Evolutionary conservation across 2,329 filamentous ascomycete species (phyloP).

Genomic region (Dactylellina haptotyla): DNA sequence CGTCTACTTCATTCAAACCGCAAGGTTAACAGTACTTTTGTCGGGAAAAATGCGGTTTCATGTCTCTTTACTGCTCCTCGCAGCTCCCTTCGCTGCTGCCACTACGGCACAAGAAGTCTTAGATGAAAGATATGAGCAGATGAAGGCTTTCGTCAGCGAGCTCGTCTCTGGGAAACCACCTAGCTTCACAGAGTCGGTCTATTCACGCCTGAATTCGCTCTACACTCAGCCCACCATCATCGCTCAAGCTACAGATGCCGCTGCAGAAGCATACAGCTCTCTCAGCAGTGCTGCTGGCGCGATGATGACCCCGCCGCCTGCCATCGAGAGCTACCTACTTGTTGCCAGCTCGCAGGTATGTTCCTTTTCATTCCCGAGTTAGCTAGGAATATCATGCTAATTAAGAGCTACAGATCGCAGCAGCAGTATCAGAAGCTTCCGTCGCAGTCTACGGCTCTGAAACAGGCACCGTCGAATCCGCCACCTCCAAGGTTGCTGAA

Average conservation of each 20-base stretch:
- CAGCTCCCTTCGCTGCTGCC: slow-evolving; percentile 37
- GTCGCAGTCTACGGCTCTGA: slow-evolving; percentile 67
- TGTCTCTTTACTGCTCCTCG: slow-evolving; percentile 27
- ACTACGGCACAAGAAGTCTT: slow-evolving; percentile 19
- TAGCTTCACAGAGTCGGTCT: slow-evolving; percentile 81
- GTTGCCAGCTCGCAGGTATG: slow-evolving; percentile 69
- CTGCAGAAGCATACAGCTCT: slow-evolving; percentile 62
- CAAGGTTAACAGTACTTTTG: background rate
- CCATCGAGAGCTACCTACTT: slow-evolving; percentile 69
- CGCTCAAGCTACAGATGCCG: slow-evolving; percentile 60
- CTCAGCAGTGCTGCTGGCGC: slow-evolving; percentile 64
- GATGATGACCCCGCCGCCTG: slow-evolving; percentile 69
- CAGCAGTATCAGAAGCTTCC: slow-evolving; percentile 70
- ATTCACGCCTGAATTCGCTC: slow-evolving; percentile 75
- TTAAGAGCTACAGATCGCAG: slow-evolving; percentile 64
- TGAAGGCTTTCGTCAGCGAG: slow-evolving; percentile 79
- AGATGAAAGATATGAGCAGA: slow-evolving; percentile 70
- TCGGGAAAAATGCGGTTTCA: slow-evolving; percentile 34
- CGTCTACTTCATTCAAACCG: background rate
- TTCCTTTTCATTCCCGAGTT: background rate
- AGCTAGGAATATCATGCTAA: background rate
- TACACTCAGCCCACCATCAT: slow-evolving; percentile 71
- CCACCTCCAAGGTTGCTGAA: slow-evolving; percentile 64
- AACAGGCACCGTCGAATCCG: slow-evolving; percentile 64
- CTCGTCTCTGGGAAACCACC: slow-evolving; percentile 80